Percentiles rank a stretch among this genome's conserved stretches.
These are phyloP conservation scores for Pythium phragmiticola DNA, from an alignment of 352 stramenopile species.

Conservation along the genomic window DNA sequence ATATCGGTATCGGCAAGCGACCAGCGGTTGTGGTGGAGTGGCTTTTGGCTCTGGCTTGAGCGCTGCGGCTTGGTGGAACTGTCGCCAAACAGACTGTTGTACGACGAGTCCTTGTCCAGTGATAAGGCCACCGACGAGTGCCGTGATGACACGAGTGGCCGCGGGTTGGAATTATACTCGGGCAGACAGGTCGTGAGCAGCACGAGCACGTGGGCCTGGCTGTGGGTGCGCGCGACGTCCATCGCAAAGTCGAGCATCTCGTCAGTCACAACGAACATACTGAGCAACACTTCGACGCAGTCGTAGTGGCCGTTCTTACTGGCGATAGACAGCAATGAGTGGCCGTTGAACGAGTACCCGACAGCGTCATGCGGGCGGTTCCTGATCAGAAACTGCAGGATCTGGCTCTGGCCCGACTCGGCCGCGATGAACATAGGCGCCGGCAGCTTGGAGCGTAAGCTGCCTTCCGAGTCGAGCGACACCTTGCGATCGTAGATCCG, in stretches of 20 bases:
- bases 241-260: slow-evolving; percentile 50
- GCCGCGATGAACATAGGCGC: slow-evolving; percentile 58
- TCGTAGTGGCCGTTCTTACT: slow-evolving; percentile 69
- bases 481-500: slow-evolving; percentile 44
- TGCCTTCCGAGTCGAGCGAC: slow-evolving; percentile 26
- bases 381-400: slow-evolving; percentile 51
- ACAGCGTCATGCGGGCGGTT: slow-evolving; percentile 29
- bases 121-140: slow-evolving; percentile 7
- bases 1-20: slow-evolving; percentile 42
- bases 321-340: slow-evolving; percentile 63
- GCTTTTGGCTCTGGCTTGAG: slow-evolving; percentile 11
- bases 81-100: neutral
- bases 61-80: slow-evolving; percentile 6
- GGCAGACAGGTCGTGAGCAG: slow-evolving; percentile 69
- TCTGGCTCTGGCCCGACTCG: slow-evolving; percentile 49
- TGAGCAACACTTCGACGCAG: slow-evolving; percentile 58
- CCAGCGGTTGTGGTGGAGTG: slow-evolving; percentile 16
- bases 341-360: slow-evolving; percentile 56
- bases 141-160: neutral
- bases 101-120: slow-evolving; percentile 1
- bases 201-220: slow-evolving; percentile 67
- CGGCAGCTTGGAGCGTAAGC: slow-evolving; percentile 40
- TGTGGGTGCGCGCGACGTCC: slow-evolving; percentile 44
- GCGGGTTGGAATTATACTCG: slow-evolving; percentile 31
- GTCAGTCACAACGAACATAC: slow-evolving; percentile 25